These are phyloP conservation scores for Cystobasidium pallidum DNA, from an alignment of 1,284 basidiomycete species.

Conservation along the genomic window DNA sequence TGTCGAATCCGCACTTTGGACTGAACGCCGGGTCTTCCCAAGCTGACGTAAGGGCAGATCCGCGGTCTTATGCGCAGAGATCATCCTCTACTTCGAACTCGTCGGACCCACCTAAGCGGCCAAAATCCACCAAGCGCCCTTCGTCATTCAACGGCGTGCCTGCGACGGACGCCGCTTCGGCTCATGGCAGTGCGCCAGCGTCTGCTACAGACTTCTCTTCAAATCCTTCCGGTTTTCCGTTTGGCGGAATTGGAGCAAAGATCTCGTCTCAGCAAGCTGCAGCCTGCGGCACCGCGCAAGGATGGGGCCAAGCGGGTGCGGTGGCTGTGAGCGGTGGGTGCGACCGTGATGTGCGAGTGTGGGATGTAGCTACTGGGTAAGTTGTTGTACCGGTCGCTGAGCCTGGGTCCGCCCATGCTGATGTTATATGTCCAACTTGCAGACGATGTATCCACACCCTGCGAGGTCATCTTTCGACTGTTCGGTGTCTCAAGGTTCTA, in stretches of 20 bases:
- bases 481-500: conserved; percentile 86
- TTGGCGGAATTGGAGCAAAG: conserved; percentile 49
- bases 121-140: conserved; percentile 1
- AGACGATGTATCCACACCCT: conserved; percentile 79
- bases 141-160: conserved; percentile 36
- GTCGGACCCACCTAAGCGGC: background rate
- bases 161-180: background rate
- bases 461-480: conserved; percentile 84
- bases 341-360: conserved; percentile 84
- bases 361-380: conserved; percentile 84
- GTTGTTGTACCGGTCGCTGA: conserved; percentile 52
- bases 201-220: background rate
- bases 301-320: conserved; percentile 69
- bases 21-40: background rate
- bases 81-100: background rate
- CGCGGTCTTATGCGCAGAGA: background rate
- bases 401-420: background rate
- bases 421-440: conserved; percentile 3
- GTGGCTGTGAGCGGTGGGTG: conserved; percentile 90
- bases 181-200: background rate
- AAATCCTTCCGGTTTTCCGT: conserved; percentile 37
- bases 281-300: conserved; percentile 67
- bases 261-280: conserved; percentile 52
- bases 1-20: conserved; percentile 1
- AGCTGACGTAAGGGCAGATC: background rate